phyloP scores from a whole-genome alignment of 1,284 basidiomycete species.

The Cryptococcus floricola region DNA sequence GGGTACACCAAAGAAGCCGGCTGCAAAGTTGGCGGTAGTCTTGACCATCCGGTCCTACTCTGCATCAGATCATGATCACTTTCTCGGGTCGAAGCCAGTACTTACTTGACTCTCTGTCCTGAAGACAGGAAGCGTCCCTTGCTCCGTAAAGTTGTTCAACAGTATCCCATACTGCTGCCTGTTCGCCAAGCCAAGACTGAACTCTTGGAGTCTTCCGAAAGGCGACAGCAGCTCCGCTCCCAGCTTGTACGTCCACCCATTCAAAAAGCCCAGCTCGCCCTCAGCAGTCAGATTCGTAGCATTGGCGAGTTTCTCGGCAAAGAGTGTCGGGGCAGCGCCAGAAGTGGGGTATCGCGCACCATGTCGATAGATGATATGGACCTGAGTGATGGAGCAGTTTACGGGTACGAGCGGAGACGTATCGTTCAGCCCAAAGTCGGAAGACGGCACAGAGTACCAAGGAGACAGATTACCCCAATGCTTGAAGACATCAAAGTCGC shows the following conservation, averaged over 20 bases:
- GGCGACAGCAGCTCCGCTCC: conserved; percentile 52
- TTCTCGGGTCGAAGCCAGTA: too few relatives aligned
- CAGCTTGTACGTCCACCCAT: conserved; percentile 50
- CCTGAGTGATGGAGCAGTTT: conserved; percentile 61
- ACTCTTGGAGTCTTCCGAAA: conserved; percentile 49
- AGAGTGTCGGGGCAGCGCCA: conserved; percentile 27
- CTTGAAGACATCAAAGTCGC: conserved; percentile 60
- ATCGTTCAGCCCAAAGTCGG: conserved; percentile 64
- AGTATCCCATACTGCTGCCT: conserved; percentile 69
- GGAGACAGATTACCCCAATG: conserved; percentile 80
- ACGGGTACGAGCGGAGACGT: conserved; percentile 66
- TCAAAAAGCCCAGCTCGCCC: conserved; percentile 50
- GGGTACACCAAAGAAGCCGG: conserved; percentile 82
- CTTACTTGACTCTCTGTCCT: conserved; percentile 59
- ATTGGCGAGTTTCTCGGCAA: conserved; percentile 35
- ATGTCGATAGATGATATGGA: conserved; percentile 67
- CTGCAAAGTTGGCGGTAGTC: conserved; percentile 76
- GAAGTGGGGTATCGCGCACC: conserved; percentile 48
- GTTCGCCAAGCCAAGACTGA: conserved; percentile 40
- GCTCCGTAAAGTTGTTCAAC: conserved; percentile 68
- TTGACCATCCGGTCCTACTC: conserved; percentile 74
- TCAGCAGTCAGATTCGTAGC: conserved; percentile 24
- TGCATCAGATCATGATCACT: background rate
- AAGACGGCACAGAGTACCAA: conserved; percentile 68
- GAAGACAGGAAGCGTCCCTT: conserved; percentile 52